Evolutionary conservation across 441 rosid species (phyloP).

Genomic region (Syzygium syzygioides): DNA sequence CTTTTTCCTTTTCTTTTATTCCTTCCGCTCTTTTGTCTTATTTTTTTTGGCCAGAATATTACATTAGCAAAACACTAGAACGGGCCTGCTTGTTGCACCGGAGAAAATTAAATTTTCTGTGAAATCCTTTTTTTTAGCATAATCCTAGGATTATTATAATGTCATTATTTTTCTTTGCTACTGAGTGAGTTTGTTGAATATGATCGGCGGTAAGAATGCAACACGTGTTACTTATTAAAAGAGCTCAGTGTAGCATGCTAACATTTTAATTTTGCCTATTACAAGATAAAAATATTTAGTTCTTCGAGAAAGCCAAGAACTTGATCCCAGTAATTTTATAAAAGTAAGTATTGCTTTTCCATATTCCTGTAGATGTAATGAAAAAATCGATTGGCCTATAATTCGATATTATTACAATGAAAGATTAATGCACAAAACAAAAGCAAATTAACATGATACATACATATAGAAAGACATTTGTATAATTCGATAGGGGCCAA

Average conservation of each 20-base stretch:
- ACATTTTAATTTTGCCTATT: accelerated
- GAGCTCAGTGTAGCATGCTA: not conserved
- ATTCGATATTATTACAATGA: not conserved
- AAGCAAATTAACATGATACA: not conserved
- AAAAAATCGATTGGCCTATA: not conserved
- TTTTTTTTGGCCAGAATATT: not conserved
- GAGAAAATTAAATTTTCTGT: not conserved
- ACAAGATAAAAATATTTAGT: not conserved
- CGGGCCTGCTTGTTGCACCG: no score
- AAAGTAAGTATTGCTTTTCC: not conserved
- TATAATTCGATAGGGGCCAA: not conserved
- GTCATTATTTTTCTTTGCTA: not conserved
- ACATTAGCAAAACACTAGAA: no score
- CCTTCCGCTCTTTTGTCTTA: accelerated
- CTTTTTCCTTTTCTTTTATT: not conserved
- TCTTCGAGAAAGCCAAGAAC: not conserved
- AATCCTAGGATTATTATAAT: not conserved
- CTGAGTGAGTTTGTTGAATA: not conserved
- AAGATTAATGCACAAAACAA: not conserved
- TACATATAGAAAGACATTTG: not conserved
- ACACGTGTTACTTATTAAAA: accelerated
- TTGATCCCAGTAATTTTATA: not conserved
- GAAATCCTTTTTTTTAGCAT: not conserved
- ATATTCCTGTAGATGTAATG: not conserved
- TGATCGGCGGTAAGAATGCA: accelerated